A percentile compares a stretch with the other conserved stretches of the same genome.
These are phyloP conservation scores for Buddleja alternifolia DNA, from an alignment of 257 asterid species.

Conservation along the genomic window DNA sequence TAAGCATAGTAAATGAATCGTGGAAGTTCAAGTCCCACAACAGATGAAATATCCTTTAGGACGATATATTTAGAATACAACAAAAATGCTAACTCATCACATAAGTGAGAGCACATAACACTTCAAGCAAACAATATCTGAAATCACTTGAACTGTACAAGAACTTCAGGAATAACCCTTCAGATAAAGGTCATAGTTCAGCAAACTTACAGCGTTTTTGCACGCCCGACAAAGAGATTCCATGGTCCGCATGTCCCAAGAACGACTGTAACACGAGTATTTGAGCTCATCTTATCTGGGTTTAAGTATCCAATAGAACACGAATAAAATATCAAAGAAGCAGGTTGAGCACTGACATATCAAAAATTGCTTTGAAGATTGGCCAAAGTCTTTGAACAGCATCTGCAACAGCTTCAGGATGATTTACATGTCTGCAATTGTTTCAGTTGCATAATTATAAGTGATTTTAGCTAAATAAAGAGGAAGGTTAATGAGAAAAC, in stretches of 20 bases:
- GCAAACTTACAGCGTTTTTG: conserved; percentile 88
- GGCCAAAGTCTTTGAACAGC: conserved; percentile 98
- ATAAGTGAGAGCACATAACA: not conserved
- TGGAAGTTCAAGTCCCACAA: conserved; percentile 8
- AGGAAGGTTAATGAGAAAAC: conserved; percentile 21
- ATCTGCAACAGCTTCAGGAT: conserved; percentile 99
- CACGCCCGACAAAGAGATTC: conserved; percentile 99
- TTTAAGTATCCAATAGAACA: conserved; percentile 19
- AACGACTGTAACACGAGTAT: conserved; percentile 68
- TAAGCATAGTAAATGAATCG: not conserved
- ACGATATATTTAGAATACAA: not conserved
- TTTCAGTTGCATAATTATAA: conserved; percentile 30
- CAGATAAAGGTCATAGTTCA: conserved; percentile 15
- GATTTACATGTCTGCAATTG: conserved; percentile 79
- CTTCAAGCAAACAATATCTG: conserved; percentile 1
- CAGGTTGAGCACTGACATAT: conserved; percentile 59
- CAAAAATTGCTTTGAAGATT: conserved; percentile 91
- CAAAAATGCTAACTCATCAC: not conserved
- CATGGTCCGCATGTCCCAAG: conserved; percentile 99
- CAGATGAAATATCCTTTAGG: not conserved
- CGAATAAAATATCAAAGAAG: conserved; percentile 27
- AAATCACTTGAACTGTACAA: conserved; percentile 8
- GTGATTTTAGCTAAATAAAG: conserved; percentile 5
- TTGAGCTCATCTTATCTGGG: conserved; percentile 26
- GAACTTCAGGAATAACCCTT: conserved; percentile 9